Percentiles rank a stretch among this genome's conserved stretches.
phyloP scores from a whole-genome alignment of 2,329 filamentous ascomycete species.

The Fusarium poae region DNA sequence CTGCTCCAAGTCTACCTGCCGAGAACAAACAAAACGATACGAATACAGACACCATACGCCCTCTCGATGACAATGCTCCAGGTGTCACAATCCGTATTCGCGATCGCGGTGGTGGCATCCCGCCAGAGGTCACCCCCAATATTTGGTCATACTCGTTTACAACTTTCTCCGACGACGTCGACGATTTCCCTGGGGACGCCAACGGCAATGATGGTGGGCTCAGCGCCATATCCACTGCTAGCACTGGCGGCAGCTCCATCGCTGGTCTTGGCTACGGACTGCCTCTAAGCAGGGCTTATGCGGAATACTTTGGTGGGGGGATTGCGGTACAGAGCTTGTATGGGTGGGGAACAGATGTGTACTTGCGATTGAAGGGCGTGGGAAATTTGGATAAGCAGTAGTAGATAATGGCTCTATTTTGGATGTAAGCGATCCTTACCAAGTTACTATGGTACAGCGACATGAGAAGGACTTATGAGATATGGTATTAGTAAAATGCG shows the following conservation, averaged over 20 bases:
- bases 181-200: conserved; percentile 57
- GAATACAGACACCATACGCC: conserved; percentile 63
- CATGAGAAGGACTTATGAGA: neutral
- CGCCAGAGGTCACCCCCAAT: conserved; percentile 82
- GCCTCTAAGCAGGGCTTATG: conserved; percentile 91
- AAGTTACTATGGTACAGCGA: neutral
- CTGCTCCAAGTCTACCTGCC: conserved; percentile 48
- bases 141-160: conserved; percentile 99
- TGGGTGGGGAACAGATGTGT: conserved; percentile 87
- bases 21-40: conserved; percentile 56
- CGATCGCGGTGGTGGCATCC: conserved; percentile 94
- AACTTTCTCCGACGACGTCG: conserved; percentile 78
- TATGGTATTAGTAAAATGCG: neutral
- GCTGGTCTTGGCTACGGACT: conserved; percentile 94
- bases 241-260: conserved; percentile 82
- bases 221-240: conserved; percentile 79
- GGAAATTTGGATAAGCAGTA: conserved; percentile 62
- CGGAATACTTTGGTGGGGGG: conserved; percentile 97
- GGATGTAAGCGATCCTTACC: neutral
- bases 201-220: conserved; percentile 71
- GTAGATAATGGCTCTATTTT: neutral
- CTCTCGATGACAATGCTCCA: conserved; percentile 75
- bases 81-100: conserved; percentile 96
- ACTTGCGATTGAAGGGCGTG: conserved; percentile 73
- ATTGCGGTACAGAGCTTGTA: conserved; percentile 95